Evolutionary conservation across 306 rosid species (phyloP).

Genomic region (Glycine soja): DNA sequence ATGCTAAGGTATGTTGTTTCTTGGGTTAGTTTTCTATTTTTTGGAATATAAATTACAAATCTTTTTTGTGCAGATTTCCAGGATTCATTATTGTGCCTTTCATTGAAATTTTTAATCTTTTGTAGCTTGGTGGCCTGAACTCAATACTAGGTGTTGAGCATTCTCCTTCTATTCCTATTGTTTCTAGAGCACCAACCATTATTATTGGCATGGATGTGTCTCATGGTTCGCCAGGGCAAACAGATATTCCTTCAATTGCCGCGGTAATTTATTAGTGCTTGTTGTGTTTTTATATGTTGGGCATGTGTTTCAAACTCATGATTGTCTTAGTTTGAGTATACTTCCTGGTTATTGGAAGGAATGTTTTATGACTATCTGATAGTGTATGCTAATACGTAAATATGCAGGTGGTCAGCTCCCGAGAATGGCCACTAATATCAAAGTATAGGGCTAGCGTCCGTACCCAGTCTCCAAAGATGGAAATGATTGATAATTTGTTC

Average conservation of each 20-base stretch:
- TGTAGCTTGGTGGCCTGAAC: conserved; percentile 94
- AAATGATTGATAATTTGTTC: conserved; percentile 87
- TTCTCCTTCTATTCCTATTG: conserved; percentile 72
- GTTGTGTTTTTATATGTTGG: not conserved
- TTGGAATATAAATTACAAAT: no score
- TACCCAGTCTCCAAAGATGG: conserved; percentile 83
- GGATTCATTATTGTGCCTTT: not conserved
- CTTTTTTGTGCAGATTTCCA: not conserved
- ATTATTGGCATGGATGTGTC: conserved; percentile 97
- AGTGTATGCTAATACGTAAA: not conserved
- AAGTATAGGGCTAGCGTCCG: conserved; percentile 88
- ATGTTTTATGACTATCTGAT: not conserved
- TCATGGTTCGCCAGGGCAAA: conserved; percentile 93
- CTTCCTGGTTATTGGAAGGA: not conserved
- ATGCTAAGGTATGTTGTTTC: conserved; percentile 72
- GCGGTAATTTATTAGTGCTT: conserved; percentile 59
- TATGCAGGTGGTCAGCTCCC: conserved; percentile 84
- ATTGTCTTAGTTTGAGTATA: not conserved
- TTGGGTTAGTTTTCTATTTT: no score
- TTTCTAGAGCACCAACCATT: conserved; percentile 80
- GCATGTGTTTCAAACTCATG: not conserved
- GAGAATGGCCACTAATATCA: conserved; percentile 91
- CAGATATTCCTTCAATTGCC: conserved; percentile 90
- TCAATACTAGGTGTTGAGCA: conserved; percentile 73
- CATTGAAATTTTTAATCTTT: not conserved